These are phyloP conservation scores for Penicillium sp. DNA, from an alignment of 2,329 filamentous ascomycete species.

Conservation along the genomic window DNA sequence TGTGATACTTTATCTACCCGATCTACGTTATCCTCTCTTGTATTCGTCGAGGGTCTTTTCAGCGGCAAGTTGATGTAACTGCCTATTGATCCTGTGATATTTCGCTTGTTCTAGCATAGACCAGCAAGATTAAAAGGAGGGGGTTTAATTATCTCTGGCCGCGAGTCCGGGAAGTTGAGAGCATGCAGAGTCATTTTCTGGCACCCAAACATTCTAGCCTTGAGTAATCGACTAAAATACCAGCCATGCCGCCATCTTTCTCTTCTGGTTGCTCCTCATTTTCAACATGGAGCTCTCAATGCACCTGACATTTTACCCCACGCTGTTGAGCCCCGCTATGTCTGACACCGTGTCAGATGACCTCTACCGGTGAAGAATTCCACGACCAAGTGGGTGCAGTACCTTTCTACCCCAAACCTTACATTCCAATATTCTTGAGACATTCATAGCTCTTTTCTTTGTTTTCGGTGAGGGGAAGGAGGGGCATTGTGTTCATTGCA, in stretches of 20 bases:
- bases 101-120: slow-evolving; percentile 2
- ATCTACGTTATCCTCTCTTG: not conserved
- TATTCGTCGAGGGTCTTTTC: not conserved
- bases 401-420: not conserved
- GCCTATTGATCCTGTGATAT: not conserved
- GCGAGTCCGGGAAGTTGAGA: not conserved
- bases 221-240: not conserved
- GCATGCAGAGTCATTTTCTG: not conserved
- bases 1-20: slow-evolving; percentile 6
- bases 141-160: not conserved
- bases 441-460: too few species aligned
- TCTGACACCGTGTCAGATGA: not conserved
- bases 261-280: not conserved
- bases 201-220: too few species aligned
- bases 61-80: slow-evolving; percentile 5
- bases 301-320: not conserved
- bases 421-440: not conserved
- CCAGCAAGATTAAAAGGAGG: not conserved
- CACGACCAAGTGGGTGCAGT: not conserved
- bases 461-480: not conserved
- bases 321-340: not conserved
- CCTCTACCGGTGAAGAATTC: not conserved
- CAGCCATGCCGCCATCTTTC: not conserved
- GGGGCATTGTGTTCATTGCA: not conserved
- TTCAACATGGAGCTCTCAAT: not conserved